These are phyloP conservation scores for Xylaria sp. DNA, from an alignment of 2,329 filamentous ascomycete species.

Conservation along the genomic window DNA sequence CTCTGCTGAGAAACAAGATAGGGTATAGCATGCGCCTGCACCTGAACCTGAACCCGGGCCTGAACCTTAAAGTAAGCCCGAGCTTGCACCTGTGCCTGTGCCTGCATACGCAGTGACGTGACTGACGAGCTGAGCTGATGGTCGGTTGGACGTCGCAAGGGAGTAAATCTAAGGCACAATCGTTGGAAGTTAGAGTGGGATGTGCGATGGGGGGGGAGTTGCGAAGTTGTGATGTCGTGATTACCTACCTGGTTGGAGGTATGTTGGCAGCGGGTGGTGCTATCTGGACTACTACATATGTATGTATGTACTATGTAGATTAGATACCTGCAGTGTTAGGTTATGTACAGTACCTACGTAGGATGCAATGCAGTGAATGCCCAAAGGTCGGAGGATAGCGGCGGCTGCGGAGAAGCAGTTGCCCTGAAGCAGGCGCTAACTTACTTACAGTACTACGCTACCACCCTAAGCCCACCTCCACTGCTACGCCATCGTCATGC, in stretches of 20 bases:
- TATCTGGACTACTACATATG: background rate
- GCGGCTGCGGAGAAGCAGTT: conserved; percentile 31
- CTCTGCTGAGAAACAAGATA: background rate
- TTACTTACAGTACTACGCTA: background rate
- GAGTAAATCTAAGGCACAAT: background rate
- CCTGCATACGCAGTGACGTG: conserved; percentile 5
- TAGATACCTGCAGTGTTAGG: background rate
- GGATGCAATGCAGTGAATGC: background rate
- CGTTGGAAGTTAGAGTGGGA: conserved; percentile 4
- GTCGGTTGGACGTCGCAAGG: background rate
- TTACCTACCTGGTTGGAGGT: conserved; percentile 27
- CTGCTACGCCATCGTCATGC: conserved; percentile 5
- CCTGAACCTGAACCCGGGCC: background rate
- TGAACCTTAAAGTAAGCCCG: background rate
- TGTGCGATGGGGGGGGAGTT: background rate
- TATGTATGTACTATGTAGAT: background rate
- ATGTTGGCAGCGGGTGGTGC: conserved; percentile 9
- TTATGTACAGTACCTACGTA: background rate
- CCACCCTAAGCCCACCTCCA: conserved; percentile 19
- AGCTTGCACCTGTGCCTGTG: background rate
- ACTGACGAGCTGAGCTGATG: background rate
- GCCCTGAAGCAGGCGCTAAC: conserved; percentile 1
- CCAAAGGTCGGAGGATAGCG: conserved; percentile 5
- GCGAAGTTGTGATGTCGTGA: conserved; percentile 32
- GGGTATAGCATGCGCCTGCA: conserved; percentile 1